These are phyloP conservation scores for Xanthoparmelia taractica DNA, from an alignment of 495 filamentous ascomycete species.

Conservation along the genomic window DNA sequence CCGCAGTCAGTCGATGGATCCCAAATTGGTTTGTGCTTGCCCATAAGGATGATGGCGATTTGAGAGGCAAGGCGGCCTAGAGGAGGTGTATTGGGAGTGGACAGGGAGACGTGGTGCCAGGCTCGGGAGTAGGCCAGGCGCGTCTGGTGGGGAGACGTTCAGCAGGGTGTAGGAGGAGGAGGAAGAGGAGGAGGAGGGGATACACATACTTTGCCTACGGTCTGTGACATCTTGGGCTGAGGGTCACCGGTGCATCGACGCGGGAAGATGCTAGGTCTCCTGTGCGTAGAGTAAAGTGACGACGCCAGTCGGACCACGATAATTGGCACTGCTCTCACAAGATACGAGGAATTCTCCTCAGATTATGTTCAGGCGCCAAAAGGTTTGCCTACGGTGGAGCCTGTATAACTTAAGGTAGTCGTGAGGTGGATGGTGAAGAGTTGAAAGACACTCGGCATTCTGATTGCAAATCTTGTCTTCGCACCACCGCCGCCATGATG, in stretches of 20 bases:
- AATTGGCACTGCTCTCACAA: too few relatives aligned
- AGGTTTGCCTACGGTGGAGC: background rate
- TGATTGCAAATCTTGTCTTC: slow-evolving; percentile 21
- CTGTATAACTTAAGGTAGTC: background rate
- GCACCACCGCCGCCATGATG: slow-evolving; percentile 5
- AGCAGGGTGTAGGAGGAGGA: slow-evolving; percentile 1
- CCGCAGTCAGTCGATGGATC: slow-evolving; percentile 95
- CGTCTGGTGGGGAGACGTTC: slow-evolving; percentile 50
- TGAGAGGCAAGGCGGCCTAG: slow-evolving; percentile 85
- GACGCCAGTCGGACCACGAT: background rate
- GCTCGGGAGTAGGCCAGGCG: slow-evolving; percentile 89
- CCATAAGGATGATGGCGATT: slow-evolving; percentile 90
- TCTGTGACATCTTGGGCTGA: slow-evolving; percentile 54
- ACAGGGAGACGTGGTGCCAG: slow-evolving; percentile 85
- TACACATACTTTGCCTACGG: slow-evolving; percentile 53
- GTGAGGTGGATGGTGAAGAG: too few relatives aligned
- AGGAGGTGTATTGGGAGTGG: slow-evolving; percentile 41
- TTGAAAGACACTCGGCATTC: too few relatives aligned
- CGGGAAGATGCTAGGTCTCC: background rate
- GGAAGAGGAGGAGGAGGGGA: background rate
- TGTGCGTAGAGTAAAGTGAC: background rate
- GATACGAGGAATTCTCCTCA: too few relatives aligned
- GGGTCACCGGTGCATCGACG: slow-evolving; percentile 21
- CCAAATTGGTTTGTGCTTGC: slow-evolving; percentile 98
- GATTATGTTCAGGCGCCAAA: too few relatives aligned